Percentiles rank a stretch among this genome's conserved stretches.
phyloP scores from a whole-genome alignment of 345 rosid species.

The Erodium maritimum region DNA sequence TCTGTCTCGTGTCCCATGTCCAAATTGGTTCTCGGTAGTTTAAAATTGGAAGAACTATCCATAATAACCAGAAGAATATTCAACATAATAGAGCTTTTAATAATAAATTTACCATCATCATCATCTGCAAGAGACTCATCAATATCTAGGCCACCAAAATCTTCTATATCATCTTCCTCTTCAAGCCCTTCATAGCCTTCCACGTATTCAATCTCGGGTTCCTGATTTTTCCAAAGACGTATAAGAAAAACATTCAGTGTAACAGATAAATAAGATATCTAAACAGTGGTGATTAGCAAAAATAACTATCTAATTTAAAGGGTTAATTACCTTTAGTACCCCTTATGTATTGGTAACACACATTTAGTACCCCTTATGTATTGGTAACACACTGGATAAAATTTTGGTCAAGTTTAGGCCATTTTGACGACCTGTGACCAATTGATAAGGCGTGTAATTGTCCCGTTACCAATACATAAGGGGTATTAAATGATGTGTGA shows the following conservation, averaged over 20 bases:
- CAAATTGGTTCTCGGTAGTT: too few relatives aligned
- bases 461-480: too few relatives aligned
- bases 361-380: too few relatives aligned
- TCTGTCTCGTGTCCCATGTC: too few relatives aligned
- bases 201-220: conserved; percentile 57
- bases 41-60: background rate
- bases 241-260: background rate
- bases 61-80: background rate
- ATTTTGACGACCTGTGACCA: too few relatives aligned
- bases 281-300: background rate
- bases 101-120: conserved; percentile 23
- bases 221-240: conserved; percentile 29
- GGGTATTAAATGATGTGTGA: too few relatives aligned
- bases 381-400: too few relatives aligned
- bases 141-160: conserved; percentile 35
- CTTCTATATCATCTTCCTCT: conserved; percentile 91
- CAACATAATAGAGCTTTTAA: background rate
- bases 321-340: too few relatives aligned
- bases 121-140: conserved; percentile 18
- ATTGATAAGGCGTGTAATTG: too few relatives aligned
- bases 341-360: too few relatives aligned
- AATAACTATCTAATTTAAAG: background rate
- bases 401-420: too few relatives aligned
- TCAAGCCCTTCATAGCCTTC: conserved; percentile 70
- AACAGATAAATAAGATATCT: background rate